Base-by-base conservation (phyloP, 306 rosid species). In the Quercus suber region DNA sequence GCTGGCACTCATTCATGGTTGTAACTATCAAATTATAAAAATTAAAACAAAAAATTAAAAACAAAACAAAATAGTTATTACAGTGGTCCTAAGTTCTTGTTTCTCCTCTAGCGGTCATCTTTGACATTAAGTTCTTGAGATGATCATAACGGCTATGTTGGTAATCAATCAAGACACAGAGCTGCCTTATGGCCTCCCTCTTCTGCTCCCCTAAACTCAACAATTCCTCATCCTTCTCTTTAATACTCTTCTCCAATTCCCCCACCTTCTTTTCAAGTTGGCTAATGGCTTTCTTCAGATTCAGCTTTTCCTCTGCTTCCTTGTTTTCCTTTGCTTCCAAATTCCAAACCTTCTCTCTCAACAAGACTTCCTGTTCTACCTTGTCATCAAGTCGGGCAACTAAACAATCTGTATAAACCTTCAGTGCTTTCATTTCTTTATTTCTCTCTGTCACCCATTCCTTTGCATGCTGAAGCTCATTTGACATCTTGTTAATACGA, bases 131-230 rank as follows among this genome's bases (percentile, higher is more conserved):
- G 75, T 63, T 82, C 82, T 78, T 83, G 25, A 94, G 89, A 79
- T 84, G 57, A 73, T 84, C 79, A 45, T 56, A 90, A 18, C 88
- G 89, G 71, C 57, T 64, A 8, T 92, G 89, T 74, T 94, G 93
- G 82, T 92, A 90, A 64, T 94, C 97, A 70, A 81, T 73, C 53
- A 86, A 73, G n/a, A 84, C 64, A 74, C 98, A 94, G 1, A 94
- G 92, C 20, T 92, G 97, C 79, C 91, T 88, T 76, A 94, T 92
- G 55, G 88, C 98, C 82, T 90, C 96, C 60, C 84, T 85, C 87
- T 94, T 94, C 79, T 84, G 87, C 79, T 92, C 97, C 8, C 87
- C 91, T 68, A 90, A 80, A 18, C 73, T 71, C 58, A 80, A n/a
- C 73, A 92, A 69, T 28, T 83, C 90, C 37, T 80, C 93, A 41